Evolutionary conservation across 169 alveolate genomes (phyloP).

Genomic region (Plasmodium fragile): DNA sequence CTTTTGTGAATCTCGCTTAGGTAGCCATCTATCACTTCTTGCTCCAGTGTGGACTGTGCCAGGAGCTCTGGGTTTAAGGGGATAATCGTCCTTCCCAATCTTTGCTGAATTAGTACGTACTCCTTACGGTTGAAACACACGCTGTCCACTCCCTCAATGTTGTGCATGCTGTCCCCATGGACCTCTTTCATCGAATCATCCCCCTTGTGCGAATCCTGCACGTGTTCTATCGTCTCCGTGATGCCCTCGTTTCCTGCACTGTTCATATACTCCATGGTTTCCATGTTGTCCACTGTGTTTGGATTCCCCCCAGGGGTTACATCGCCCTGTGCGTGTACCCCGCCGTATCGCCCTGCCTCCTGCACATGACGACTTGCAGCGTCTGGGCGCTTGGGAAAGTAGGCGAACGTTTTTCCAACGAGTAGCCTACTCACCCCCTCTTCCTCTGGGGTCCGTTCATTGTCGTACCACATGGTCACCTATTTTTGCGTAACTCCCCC

Average conservation of each 20-base stretch:
- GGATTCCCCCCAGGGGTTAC: not conserved
- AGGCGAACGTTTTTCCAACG: constrained; percentile 65
- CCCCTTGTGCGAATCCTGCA: not conserved
- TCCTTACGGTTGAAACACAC: constrained; percentile 18
- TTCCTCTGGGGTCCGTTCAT: constrained; percentile 62
- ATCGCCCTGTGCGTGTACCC: not conserved
- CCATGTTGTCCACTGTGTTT: not conserved
- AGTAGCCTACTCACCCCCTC: constrained; percentile 59
- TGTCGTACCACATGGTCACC: constrained; percentile 66
- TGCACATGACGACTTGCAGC: not conserved
- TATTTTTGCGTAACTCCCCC: not conserved
- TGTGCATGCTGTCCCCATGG: not conserved
- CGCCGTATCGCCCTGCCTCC: not conserved
- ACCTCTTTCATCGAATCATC: not conserved
- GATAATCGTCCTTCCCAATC: constrained; percentile 63
- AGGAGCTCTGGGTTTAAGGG: constrained; percentile 63
- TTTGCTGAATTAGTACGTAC: constrained; percentile 24
- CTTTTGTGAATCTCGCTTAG: constrained; percentile 49
- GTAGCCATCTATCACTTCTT: constrained; percentile 49
- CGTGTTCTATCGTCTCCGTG: not conserved
- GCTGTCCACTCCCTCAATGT: constrained; percentile 20
- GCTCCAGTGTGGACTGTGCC: constrained; percentile 48
- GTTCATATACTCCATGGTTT: not conserved
- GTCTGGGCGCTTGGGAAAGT: constrained; percentile 33
- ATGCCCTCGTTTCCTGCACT: not conserved